These are phyloP conservation scores for Globisporangium spiculum DNA, from an alignment of 352 stramenopile species.

Conservation along the genomic window DNA sequence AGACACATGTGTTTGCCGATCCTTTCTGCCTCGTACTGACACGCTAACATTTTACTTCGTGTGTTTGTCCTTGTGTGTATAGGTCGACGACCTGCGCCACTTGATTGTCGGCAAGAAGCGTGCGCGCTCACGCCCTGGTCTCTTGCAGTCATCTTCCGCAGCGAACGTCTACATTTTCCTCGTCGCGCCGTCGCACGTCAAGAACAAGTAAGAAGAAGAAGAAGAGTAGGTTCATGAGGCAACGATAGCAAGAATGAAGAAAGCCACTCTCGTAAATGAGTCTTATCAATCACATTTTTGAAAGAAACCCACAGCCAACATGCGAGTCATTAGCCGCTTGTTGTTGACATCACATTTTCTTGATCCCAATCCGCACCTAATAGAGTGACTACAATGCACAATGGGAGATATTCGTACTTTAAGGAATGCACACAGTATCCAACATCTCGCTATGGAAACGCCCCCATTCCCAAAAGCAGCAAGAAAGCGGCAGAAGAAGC, in stretches of 20 bases:
- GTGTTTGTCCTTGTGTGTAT: constrained; percentile 7
- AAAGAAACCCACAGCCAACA: background rate
- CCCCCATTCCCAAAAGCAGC: constrained; percentile 5
- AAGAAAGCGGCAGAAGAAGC: constrained; percentile 4
- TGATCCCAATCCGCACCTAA: background rate
- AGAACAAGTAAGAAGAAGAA: constrained; percentile 64
- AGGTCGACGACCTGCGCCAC: constrained; percentile 65
- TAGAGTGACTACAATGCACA: background rate
- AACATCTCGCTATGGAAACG: background rate
- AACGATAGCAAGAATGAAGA: background rate
- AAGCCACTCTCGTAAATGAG: background rate
- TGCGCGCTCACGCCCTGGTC: constrained; percentile 40
- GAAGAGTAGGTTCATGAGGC: constrained; percentile 35
- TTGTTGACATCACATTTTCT: background rate
- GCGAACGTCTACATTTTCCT: constrained; percentile 80
- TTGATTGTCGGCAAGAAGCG: constrained; percentile 61
- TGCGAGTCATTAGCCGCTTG: background rate
- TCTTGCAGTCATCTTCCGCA: constrained; percentile 54
- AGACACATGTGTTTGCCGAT: background rate
- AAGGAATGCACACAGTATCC: background rate
- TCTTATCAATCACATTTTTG: background rate
- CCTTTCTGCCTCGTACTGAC: background rate
- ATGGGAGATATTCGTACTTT: background rate
- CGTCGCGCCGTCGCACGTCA: constrained; percentile 61
- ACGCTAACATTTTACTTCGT: background rate